Evolutionary conservation across 768 basidiomycete genomes (phyloP).

Genomic region (Leccinum broughii): DNA sequence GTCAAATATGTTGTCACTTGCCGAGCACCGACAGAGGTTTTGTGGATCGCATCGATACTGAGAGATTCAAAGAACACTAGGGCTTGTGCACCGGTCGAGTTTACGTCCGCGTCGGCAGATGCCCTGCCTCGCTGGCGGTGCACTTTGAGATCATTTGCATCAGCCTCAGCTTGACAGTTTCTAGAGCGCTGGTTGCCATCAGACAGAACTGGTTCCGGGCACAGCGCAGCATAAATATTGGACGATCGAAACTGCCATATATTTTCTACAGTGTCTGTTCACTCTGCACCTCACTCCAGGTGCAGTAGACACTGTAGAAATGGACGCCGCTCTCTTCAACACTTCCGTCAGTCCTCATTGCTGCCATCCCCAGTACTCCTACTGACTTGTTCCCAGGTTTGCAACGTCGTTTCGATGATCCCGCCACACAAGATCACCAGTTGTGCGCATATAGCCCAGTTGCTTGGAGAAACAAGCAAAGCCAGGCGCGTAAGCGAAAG

Average conservation of each 20-base stretch:
- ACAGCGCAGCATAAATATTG: not conserved
- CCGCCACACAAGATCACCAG: conserved; percentile 67
- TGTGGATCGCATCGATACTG: no score
- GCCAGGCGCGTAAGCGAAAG: conserved; percentile 83
- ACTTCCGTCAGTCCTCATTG: conserved; percentile 10
- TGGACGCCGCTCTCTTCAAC: conserved; percentile 23
- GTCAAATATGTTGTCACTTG: no score
- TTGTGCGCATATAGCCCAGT: conserved; percentile 77
- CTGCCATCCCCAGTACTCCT: not conserved
- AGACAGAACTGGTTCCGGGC: not conserved
- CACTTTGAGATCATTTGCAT: not conserved
- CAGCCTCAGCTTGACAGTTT: not conserved
- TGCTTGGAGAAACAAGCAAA: conserved; percentile 73
- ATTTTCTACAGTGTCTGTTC: not conserved
- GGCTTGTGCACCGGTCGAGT: no score
- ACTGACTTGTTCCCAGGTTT: conserved; percentile 48
- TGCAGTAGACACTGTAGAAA: conserved; percentile 1
- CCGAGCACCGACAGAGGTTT: no score
- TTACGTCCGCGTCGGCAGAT: no score
- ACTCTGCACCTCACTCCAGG: not conserved
- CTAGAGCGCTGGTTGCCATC: not conserved
- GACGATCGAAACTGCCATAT: not conserved
- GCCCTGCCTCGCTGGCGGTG: not conserved
- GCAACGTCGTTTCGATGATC: conserved; percentile 63
- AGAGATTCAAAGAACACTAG: no score